Conservation (phyloP, 2,329 filamentous ascomycete genomes). For the Phialocephala subalpina region DNA sequence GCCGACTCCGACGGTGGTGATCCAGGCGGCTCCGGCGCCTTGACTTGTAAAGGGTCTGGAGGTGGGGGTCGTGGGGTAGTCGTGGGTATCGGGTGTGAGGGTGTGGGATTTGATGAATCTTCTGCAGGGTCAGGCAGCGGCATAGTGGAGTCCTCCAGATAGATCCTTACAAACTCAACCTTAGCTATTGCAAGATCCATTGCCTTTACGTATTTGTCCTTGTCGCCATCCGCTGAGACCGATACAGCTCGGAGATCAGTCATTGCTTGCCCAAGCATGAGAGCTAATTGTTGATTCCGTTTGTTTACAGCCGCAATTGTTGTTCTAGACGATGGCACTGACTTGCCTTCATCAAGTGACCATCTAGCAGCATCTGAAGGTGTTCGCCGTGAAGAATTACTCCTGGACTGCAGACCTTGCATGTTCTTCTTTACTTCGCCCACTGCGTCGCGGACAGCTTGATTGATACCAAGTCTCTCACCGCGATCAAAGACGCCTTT, state of each 20-base stretch:
- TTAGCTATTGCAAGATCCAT: conserved; percentile 69
- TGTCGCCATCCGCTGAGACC: conserved; percentile 54
- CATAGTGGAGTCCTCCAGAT: conserved; percentile 64
- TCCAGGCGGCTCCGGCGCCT: conserved; percentile 11
- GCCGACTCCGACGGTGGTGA: conserved; percentile 15
- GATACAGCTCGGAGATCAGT: conserved; percentile 68
- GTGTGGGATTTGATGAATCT: not conserved
- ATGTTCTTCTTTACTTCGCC: conserved; percentile 82
- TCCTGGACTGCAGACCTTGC: conserved; percentile 66
- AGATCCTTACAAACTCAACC: conserved; percentile 70
- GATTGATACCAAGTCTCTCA: conserved; percentile 81
- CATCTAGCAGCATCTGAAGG: conserved; percentile 37
- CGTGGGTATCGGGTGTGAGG: not conserved
- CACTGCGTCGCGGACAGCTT: conserved; percentile 81
- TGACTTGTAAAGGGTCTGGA: conserved; percentile 14
- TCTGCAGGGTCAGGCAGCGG: conserved; percentile 50
- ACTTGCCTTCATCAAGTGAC: conserved; percentile 43
- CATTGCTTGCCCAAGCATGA: conserved; percentile 73
- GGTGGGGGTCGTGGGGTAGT: conserved; percentile 16
- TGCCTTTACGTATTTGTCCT: conserved; percentile 53
- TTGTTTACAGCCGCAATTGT: conserved; percentile 63
- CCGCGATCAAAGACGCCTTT: conserved; percentile 77
- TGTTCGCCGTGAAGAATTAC: conserved; percentile 43
- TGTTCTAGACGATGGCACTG: conserved; percentile 41
- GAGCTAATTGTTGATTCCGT: conserved; percentile 71